phyloP scores from a whole-genome alignment of 2,329 filamentous ascomycete species.

The Mycogone perniciosa region DNA sequence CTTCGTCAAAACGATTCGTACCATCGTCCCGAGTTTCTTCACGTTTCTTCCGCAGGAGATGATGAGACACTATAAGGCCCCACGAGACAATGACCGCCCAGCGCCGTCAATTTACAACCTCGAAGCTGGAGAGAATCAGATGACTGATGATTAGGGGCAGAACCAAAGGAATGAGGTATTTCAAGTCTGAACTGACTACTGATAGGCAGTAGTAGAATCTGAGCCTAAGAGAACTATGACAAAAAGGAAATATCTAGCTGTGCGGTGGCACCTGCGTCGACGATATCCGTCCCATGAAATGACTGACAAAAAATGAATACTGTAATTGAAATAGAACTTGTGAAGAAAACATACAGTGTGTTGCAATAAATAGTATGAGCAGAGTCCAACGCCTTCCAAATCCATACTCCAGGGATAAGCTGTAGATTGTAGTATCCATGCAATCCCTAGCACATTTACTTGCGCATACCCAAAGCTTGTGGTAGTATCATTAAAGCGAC shows the following conservation, averaged over 20 bases:
- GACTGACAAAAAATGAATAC: background rate
- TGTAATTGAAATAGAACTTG: background rate
- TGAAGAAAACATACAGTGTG: background rate
- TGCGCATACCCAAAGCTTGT: too few relatives aligned
- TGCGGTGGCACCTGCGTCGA: too few relatives aligned
- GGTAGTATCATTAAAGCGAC: too few relatives aligned
- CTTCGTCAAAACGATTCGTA: slow-evolving; percentile 56
- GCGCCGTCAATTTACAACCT: slow-evolving; percentile 37
- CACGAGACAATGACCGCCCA: slow-evolving; percentile 38
- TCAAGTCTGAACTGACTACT: background rate
- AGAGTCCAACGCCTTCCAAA: slow-evolving; percentile 1
- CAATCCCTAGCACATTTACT: too few relatives aligned
- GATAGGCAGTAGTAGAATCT: too few relatives aligned
- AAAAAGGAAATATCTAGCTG: background rate
- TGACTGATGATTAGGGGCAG: slow-evolving; percentile 15
- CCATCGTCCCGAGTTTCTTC: slow-evolving; percentile 56
- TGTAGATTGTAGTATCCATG: too few relatives aligned
- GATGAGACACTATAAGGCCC: slow-evolving; percentile 60
- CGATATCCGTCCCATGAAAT: too few relatives aligned
- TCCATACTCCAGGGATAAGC: too few relatives aligned
- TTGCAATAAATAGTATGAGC: background rate
- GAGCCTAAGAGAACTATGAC: background rate
- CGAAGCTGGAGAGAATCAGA: slow-evolving; percentile 19
- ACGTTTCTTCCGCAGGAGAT: slow-evolving; percentile 61
- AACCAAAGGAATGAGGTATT: background rate